Percentiles rank a stretch among this genome's conserved stretches.
Conservation (phyloP, 148 eudicot genomes). For the Fagopyrum homotropicum region DNA sequence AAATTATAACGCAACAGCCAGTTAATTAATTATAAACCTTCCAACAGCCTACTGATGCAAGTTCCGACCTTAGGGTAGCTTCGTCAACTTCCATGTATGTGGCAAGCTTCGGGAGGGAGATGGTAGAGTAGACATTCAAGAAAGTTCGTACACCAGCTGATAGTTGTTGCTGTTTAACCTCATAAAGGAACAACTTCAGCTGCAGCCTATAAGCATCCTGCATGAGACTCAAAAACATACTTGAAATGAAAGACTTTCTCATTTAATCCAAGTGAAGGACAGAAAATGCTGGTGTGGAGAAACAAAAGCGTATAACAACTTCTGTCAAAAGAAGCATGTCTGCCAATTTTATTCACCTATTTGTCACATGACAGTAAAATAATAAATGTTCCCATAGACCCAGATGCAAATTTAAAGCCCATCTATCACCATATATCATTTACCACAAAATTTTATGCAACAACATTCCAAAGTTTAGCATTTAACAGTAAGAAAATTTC, state of each 20-base stretch:
- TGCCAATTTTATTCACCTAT: neutral
- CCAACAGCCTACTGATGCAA: neutral
- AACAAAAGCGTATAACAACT: neutral
- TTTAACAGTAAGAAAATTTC: neutral
- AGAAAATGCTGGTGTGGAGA: neutral
- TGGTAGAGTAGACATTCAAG: conserved; percentile 86
- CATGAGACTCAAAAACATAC: neutral
- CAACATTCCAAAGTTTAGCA: neutral
- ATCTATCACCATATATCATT: neutral
- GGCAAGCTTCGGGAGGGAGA: conserved; percentile 76
- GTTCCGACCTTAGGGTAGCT: conserved; percentile 60
- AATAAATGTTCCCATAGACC: neutral
- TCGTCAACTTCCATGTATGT: conserved; percentile 92
- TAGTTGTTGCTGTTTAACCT: conserved; percentile 92
- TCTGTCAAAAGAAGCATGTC: neutral
- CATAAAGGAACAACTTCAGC: conserved; percentile 90
- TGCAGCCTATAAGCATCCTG: conserved; percentile 99
- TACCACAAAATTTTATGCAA: neutral
- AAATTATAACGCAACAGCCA: neutral
- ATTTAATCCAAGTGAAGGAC: neutral
- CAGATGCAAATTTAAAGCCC: neutral
- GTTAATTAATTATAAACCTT: neutral
- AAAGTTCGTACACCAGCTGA: conserved; percentile 75
- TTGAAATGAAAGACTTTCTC: neutral
- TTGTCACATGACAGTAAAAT: neutral